Percentiles rank a stretch among this genome's conserved stretches.
phyloP scores from a whole-genome alignment of 495 filamentous ascomycete species.

The Pyronema omphalodes region DNA sequence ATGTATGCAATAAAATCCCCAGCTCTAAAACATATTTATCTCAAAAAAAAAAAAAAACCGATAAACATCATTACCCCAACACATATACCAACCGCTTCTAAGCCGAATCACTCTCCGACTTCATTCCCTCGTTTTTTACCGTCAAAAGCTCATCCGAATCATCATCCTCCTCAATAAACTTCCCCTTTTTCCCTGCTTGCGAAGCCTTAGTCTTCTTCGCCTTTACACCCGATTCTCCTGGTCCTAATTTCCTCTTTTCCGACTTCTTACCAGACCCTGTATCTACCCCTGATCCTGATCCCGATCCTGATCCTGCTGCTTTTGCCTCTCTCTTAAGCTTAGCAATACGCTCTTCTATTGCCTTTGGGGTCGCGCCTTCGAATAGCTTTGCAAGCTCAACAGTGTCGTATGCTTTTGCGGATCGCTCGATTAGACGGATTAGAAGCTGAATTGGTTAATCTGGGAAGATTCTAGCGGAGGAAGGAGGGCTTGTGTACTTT shows the following conservation, averaged over 20 bases:
- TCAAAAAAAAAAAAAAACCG: too few species aligned
- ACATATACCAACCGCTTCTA: too few species aligned
- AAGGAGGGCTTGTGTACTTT: slow-evolving; percentile 8
- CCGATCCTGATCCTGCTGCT: slow-evolving; percentile 5
- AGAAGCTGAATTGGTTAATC: slow-evolving; percentile 10
- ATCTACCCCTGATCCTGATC: slow-evolving; percentile 3
- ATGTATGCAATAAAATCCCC: too few species aligned
- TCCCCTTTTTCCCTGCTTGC: too few species aligned
- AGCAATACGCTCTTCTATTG: slow-evolving; percentile 24
- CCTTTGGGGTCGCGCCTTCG: slow-evolving; percentile 22
- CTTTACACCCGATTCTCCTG: neutral
- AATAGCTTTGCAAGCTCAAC: slow-evolving; percentile 22
- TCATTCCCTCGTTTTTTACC: too few species aligned
- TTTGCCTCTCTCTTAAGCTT: slow-evolving; percentile 25
- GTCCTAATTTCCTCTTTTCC: too few species aligned
- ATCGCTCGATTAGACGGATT: slow-evolving; percentile 24
- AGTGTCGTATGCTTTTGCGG: slow-evolving; percentile 24
- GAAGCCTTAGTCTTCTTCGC: neutral
- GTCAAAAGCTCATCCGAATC: too few species aligned
- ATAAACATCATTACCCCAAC: too few species aligned
- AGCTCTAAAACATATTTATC: too few species aligned
- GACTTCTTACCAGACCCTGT: neutral
- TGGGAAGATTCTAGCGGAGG: neutral
- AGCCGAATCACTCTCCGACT: too few species aligned
- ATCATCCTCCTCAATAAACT: too few species aligned